A percentile compares a stretch with the other conserved stretches of the same genome.
These are phyloP conservation scores for Spathaspora sp. DNA, from an alignment of 805 yeast species.

Conservation along the genomic window DNA sequence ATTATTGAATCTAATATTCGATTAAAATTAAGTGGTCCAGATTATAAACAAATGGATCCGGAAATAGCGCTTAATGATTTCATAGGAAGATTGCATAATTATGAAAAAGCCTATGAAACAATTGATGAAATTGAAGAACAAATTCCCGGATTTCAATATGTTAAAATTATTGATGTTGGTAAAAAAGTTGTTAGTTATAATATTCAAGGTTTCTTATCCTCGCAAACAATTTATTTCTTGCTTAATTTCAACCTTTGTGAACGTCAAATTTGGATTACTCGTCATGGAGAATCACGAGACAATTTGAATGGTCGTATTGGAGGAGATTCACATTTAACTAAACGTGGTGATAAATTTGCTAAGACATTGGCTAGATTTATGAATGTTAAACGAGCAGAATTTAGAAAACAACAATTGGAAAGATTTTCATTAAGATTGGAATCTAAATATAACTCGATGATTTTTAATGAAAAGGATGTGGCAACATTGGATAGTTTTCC, in stretches of 20 bases:
- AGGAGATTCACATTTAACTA: slow-evolving; percentile 81
- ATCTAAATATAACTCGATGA: slow-evolving; percentile 32
- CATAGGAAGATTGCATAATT: slow-evolving; percentile 72
- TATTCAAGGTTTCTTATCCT: slow-evolving; percentile 81
- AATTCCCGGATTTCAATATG: slow-evolving; percentile 70
- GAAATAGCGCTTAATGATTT: slow-evolving; percentile 77
- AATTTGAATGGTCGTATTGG: slow-evolving; percentile 86
- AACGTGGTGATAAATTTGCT: slow-evolving; percentile 74
- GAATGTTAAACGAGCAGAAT: slow-evolving; percentile 63
- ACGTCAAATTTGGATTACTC: slow-evolving; percentile 89
- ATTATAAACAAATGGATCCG: slow-evolving; percentile 82
- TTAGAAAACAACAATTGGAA: slow-evolving; percentile 58
- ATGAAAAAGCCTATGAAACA: slow-evolving; percentile 87
- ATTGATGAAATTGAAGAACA: slow-evolving; percentile 78
- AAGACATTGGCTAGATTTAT: slow-evolving; percentile 72
- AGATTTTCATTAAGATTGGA: slow-evolving; percentile 45
- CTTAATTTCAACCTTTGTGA: slow-evolving; percentile 84
- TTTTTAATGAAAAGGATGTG: slow-evolving; percentile 20
- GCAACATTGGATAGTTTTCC: slow-evolving; percentile 24
- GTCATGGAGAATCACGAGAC: slow-evolving; percentile 91
- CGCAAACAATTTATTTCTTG: slow-evolving; percentile 88
- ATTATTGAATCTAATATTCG: slow-evolving; percentile 81
- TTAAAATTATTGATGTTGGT: slow-evolving; percentile 95
- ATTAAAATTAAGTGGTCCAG: slow-evolving; percentile 89
- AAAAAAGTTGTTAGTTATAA: slow-evolving; percentile 89